Evolutionary conservation across 148 eudicot genomes (phyloP), one percentile per base, ranked within the genome.

Genomic region (Pharnaceum exiguum): DNA sequence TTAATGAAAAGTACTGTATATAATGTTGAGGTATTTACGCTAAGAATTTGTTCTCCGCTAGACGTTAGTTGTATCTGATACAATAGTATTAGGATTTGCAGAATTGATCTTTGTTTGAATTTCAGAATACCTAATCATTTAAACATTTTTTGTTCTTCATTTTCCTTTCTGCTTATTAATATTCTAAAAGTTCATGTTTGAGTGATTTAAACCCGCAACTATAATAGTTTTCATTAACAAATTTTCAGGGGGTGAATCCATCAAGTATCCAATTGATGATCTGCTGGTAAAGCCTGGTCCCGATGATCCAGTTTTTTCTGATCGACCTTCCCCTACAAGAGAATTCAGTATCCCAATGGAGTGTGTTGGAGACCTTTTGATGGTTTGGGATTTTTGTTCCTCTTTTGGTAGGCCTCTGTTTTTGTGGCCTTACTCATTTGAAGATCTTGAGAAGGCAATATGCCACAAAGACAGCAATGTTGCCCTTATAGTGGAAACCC

Each of bases 381-480:
- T 93, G 96, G 82, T 84, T 55, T 93, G 99, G 99, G 91, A 93
- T 63, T 93, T 93, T 66, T 88, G 90, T 69, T 72, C 82, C 47
- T 83, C 91, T 40, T 93, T 79, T 71, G 79, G 96, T 40, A 81
- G 85, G 75, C 69, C 89, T 47, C 68, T 88, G 70, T 60, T 69
- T 49, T 71, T 93, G 77, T 93, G 77, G 54, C 95, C 95, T 10
- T 93, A 81, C 72, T 74, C 99, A 32, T 72, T 93, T 66, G 99
- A 85, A 71, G 86, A 93, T 75, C 79, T 88, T 73, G 89, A 82
- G 51, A 83, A 71, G 74, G 90, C 95, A 48, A 59, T 93, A 36
- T 80, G 85, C 70, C 82, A 81, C 73, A 88, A 82, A 76, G 95
- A 80, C 46, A 82, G 96, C 82, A 85, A 77, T 77, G 37, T 76